These are phyloP conservation scores for Tricharina praecox DNA, from an alignment of 495 filamentous ascomycete genomes.

Conservation along the genomic window DNA sequence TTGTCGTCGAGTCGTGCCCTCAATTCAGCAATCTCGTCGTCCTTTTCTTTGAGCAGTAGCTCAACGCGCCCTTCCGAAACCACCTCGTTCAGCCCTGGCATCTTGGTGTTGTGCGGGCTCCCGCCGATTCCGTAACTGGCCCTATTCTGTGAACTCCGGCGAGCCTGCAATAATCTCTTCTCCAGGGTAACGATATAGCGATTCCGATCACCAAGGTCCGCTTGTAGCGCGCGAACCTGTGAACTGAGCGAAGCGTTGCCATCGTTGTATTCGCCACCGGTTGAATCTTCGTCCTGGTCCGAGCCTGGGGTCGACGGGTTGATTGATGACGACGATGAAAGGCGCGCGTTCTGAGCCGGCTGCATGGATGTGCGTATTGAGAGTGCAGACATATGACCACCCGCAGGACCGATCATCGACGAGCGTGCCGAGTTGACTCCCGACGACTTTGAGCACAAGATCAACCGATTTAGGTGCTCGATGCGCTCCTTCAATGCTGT, in stretches of 20 bases:
- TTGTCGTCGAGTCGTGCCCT: slow-evolving; percentile 86
- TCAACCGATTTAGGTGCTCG: slow-evolving; percentile 89
- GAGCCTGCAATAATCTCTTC: slow-evolving; percentile 76
- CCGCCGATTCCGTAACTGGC: slow-evolving; percentile 45
- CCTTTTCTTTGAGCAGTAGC: slow-evolving; percentile 64
- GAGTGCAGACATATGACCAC: slow-evolving; percentile 31
- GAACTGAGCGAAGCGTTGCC: slow-evolving; percentile 64
- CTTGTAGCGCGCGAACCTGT: slow-evolving; percentile 74
- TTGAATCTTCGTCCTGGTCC: slow-evolving; percentile 48
- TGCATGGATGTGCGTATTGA: slow-evolving; percentile 57
- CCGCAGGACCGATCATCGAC: slow-evolving; percentile 8
- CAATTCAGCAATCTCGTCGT: slow-evolving; percentile 82
- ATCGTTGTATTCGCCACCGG: slow-evolving; percentile 64
- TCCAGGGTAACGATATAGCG: slow-evolving; percentile 90
- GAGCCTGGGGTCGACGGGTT: slow-evolving; percentile 34
- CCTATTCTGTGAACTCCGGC: slow-evolving; percentile 74
- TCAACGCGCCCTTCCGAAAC: slow-evolving; percentile 53
- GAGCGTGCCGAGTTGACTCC: slow-evolving; percentile 62
- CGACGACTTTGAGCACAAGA: slow-evolving; percentile 84
- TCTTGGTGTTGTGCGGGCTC: slow-evolving; percentile 8
- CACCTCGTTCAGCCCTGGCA: slow-evolving; percentile 30
- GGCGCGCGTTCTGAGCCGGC: slow-evolving; percentile 44
- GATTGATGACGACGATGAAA: slow-evolving; percentile 54
- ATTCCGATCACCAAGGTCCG: slow-evolving; percentile 88
- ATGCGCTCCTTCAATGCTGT: slow-evolving; percentile 95